Conservation (phyloP, 169 alveolate genomes). For the Plasmodium chabaudi region DNA sequence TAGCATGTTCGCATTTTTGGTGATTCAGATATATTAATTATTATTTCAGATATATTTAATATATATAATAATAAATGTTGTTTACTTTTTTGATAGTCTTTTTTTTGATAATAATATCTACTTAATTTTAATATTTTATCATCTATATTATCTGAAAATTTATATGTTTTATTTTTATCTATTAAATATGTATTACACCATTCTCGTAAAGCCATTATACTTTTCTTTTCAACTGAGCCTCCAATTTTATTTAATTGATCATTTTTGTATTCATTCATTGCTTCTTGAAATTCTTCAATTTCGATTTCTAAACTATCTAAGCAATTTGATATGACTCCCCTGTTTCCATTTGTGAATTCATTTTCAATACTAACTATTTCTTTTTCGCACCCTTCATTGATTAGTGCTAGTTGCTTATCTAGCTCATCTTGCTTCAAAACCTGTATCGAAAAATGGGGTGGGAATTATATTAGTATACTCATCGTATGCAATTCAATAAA, state of each 20-base stretch:
- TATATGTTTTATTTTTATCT: slow-evolving; percentile 64
- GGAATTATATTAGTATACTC: background rate
- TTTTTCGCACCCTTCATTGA: slow-evolving; percentile 57
- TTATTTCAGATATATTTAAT: slow-evolving; percentile 82
- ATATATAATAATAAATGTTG: slow-evolving; percentile 81
- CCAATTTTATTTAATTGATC: slow-evolving; percentile 82
- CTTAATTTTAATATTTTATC: slow-evolving; percentile 80
- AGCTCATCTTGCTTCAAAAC: slow-evolving; percentile 77
- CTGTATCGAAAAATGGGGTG: slow-evolving; percentile 18
- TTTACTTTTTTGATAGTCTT: slow-evolving; percentile 83
- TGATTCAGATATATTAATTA: slow-evolving; percentile 80
- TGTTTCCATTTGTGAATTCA: slow-evolving; percentile 64
- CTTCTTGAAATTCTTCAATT: slow-evolving; percentile 81
- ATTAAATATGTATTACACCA: slow-evolving; percentile 74
- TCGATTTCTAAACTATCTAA: slow-evolving; percentile 55
- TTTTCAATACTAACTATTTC: slow-evolving; percentile 52
- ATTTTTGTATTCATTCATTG: slow-evolving; percentile 78
- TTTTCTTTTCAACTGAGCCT: slow-evolving; percentile 78
- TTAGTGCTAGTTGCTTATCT: slow-evolving; percentile 36
- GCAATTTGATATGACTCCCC: slow-evolving; percentile 65
- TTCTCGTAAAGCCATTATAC: slow-evolving; percentile 79
- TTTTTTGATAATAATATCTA: slow-evolving; percentile 82
- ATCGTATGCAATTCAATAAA: no score
- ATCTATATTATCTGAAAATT: slow-evolving; percentile 79
- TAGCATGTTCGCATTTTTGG: slow-evolving; percentile 83